Percentiles rank a stretch among this genome's conserved stretches.
phyloP scores from a whole-genome alignment of 2,329 filamentous ascomycete genomes.

The Pseudocercospora cruenta region DNA sequence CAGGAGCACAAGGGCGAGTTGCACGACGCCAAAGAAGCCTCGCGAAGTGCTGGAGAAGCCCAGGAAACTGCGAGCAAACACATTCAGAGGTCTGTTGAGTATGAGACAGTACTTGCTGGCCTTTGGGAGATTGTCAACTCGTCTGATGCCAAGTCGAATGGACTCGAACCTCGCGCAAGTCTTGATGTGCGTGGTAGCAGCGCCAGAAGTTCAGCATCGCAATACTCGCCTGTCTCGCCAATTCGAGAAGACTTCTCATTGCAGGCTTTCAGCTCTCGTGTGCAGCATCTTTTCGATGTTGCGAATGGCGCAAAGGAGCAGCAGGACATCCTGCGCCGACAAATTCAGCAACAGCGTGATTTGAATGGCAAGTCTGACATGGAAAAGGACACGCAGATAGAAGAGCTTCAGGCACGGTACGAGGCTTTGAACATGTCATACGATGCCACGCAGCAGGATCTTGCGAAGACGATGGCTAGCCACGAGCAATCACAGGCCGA shows the following conservation, averaged over 20 bases:
- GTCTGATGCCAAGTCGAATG: slow-evolving; percentile 36
- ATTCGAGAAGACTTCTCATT: slow-evolving; percentile 65
- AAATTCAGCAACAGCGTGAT: slow-evolving; percentile 94
- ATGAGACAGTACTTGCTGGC: slow-evolving; percentile 56
- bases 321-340: slow-evolving; percentile 83
- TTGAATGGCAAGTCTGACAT: slow-evolving; percentile 84
- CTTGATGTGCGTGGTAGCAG: slow-evolving; percentile 58
- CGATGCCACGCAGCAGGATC: slow-evolving; percentile 37
- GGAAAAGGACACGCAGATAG: slow-evolving; percentile 46
- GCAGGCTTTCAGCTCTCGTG: slow-evolving; percentile 73
- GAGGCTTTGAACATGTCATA: slow-evolving; percentile 32
- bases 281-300: slow-evolving; percentile 77
- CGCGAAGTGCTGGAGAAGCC: slow-evolving; percentile 27
- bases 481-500: slow-evolving; percentile 37
- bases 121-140: slow-evolving; percentile 58
- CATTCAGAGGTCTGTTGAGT: slow-evolving; percentile 55
- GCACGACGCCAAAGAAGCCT: slow-evolving; percentile 29
- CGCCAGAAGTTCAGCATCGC: slow-evolving; percentile 27
- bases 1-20: slow-evolving; percentile 37
- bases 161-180: slow-evolving; percentile 57
- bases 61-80: slow-evolving; percentile 28
- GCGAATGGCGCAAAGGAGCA: slow-evolving; percentile 82
- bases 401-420: slow-evolving; percentile 32
- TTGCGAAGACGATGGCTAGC: slow-evolving; percentile 34
- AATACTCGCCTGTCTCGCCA: slow-evolving; percentile 20